Evolutionary conservation across 31 red algal genomes (phyloP), one percentile per base, ranked within the genome.

Genomic region (Asparagopsis taxiformis): DNA sequence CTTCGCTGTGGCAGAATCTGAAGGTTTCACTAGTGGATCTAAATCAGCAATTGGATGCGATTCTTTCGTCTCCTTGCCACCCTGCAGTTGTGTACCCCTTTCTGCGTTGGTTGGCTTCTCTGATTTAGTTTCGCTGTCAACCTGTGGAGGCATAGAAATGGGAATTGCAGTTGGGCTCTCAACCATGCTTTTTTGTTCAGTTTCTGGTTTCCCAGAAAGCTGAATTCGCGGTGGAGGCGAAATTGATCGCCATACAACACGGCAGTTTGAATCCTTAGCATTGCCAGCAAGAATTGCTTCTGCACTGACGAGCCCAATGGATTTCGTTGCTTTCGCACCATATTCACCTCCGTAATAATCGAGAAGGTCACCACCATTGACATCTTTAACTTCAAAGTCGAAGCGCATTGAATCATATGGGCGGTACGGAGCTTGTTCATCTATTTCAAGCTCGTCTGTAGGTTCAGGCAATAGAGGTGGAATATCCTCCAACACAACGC

Each of bases 381-480:
- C 48, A 34, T 67, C 31, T 31, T 26, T 56, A 11, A 73, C 88
- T n/a, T 72, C 55, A 32, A 90, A 71, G 23, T 90, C 66, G 41
- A 79, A 80, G 32, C 38, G 13, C 75, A 90, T 81, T 3, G 74
- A 79, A 43, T 90, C 86, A 63, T 80, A 80, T 22, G 66, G 58
- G n/a, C 74, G 64, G 31, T 51, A 72, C 21, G 74, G 86, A 1
- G 73, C 86, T 16, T 74, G 31, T 17, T 74, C 75, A 32, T 82
- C 88, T 24, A 92, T 82, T 44, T 84, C 74, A 26, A 86, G 26
- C n/a, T 35, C 46, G 64, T 84, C 89, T 20, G 71, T 53, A 29
- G 85, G 85, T 22, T 63, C n/a, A 2, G 81, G 81, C 13, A 32
- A 6, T 21, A 85, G 52, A 36, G 51, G n/a, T 31, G 72, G 33